Conservation (phyloP, 208 protist species). For the Trypanosoma vivax region DNA sequence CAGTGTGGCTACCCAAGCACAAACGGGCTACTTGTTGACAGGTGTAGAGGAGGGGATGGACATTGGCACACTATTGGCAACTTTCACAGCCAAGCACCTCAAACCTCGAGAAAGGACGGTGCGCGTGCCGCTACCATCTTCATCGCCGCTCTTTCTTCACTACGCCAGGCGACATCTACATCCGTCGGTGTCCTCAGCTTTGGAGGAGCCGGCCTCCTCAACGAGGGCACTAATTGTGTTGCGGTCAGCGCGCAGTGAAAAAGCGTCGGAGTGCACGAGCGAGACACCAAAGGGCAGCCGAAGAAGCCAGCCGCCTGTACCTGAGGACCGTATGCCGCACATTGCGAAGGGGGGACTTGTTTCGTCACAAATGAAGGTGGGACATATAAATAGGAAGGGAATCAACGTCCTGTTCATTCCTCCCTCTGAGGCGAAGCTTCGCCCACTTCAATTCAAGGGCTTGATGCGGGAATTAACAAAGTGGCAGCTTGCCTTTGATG, state of each 20-base stretch:
- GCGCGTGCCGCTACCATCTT: slow-evolving; percentile 17
- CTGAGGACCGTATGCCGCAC: too few relatives aligned
- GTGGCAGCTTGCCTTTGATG: slow-evolving; percentile 21
- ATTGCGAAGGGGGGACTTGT: too few relatives aligned
- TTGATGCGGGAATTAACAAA: slow-evolving; percentile 23
- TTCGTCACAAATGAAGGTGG: background rate
- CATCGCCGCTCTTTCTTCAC: slow-evolving; percentile 51
- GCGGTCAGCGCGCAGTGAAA: background rate
- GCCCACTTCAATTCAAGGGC: slow-evolving; percentile 27
- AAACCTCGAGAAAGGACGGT: background rate
- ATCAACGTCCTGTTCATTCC: slow-evolving; percentile 28
- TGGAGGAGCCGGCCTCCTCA: background rate
- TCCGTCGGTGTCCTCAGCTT: background rate
- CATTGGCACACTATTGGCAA: background rate
- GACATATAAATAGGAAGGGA: background rate
- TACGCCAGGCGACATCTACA: slow-evolving; percentile 25
- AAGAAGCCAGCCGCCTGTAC: too few relatives aligned
- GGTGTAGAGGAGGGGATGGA: background rate
- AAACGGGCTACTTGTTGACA: too few relatives aligned
- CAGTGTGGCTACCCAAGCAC: background rate
- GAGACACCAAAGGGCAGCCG: too few relatives aligned
- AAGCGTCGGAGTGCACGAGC: too few relatives aligned
- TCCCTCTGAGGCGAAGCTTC: slow-evolving; percentile 21
- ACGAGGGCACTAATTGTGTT: background rate
- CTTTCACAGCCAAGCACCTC: background rate